phyloP scores from a whole-genome alignment of 257 asterid genomes.

The Capsicum baccatum region DNA sequence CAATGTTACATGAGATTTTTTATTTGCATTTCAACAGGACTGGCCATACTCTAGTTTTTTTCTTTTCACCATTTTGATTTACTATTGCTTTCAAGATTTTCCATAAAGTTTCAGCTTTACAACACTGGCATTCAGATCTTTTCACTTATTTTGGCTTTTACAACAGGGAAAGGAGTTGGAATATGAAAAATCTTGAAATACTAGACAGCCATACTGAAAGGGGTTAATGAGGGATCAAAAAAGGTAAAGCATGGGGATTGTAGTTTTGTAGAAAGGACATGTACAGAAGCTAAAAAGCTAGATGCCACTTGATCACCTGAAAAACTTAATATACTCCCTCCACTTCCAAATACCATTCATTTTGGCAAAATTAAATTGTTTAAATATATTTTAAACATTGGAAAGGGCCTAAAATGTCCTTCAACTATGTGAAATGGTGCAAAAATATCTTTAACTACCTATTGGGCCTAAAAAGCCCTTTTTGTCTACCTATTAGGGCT shows the following conservation, averaged over 20 bases:
- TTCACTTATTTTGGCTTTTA: neutral
- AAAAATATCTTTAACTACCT: too few relatives aligned
- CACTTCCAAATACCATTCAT: neutral
- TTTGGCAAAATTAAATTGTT: neutral
- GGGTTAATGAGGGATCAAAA: slow-evolving; percentile 19
- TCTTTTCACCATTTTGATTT: neutral
- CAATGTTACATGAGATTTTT: too few relatives aligned
- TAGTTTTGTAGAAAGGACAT: slow-evolving; percentile 50
- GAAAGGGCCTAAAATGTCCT: too few relatives aligned
- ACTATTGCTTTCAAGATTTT: slow-evolving; percentile 21
- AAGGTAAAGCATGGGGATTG: slow-evolving; percentile 53
- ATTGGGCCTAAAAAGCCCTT: too few relatives aligned
- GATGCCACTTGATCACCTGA: slow-evolving; percentile 53
- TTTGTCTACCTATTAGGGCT: too few relatives aligned
- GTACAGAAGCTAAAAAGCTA: slow-evolving; percentile 34
- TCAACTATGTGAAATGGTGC: too few relatives aligned
- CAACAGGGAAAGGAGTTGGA: neutral
- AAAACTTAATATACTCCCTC: slow-evolving; percentile 38
- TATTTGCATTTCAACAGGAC: neutral
- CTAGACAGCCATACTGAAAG: slow-evolving; percentile 29
- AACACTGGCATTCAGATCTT: neutral
- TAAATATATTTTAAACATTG: too few relatives aligned
- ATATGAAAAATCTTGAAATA: neutral
- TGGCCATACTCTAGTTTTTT: neutral
- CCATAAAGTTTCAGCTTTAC: neutral